Base-by-base conservation (phyloP, 148 eudicot genomes). In the Fagopyrum tataricum region DNA sequence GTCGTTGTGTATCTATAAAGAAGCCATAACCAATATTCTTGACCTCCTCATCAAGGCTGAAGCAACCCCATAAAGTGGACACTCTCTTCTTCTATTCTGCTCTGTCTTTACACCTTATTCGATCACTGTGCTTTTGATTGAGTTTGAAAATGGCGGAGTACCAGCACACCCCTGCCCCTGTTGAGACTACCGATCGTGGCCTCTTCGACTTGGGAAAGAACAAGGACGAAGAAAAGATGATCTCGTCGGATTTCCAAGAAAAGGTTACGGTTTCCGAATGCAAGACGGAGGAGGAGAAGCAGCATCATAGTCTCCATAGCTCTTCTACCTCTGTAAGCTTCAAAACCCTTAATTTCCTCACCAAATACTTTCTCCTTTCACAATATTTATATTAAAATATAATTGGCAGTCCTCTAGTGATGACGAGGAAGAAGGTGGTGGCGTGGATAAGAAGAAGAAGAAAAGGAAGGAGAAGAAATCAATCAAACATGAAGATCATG, bases 291-390 rank as follows among this genome's bases (percentile, higher is more conserved):
- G 56, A 71, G 43, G 41, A 85, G 52, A 76, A 82, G 79, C 75
- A 82, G 39, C 74, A 92, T 53, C 88, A 83, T 39, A 82, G 86
- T 39, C 76, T 86, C 41, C 70, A 66, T 56, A 79, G 84, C 85
- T 81, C 80, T 61, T 86, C 89, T 48, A 84, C 89, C 82, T 89
- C 92, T 66, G 96, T 89, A 85, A 81, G 89, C 37, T 31, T 31
- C 37, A 31, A 31, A 31, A 31, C 37, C 37, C 37, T 31, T 31
- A 31, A 31, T 31, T 31, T 31, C 37, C 37, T 31, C 2, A 31
- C 37, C 37, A 31, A 8, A 20, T 2, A 8, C 11, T 7, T 39
- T 71, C 23, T 40, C 21, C 13, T 21, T 4, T 13, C 23, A 31
- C 23, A 37, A 62, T 62, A 15, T 62, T 7, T 62, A 7, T 62